Percentiles rank a stretch among this genome's conserved stretches.
These are phyloP conservation scores for Trichophyton verrucosum DNA, from an alignment of 2,329 filamentous ascomycete species.

Conservation along the genomic window DNA sequence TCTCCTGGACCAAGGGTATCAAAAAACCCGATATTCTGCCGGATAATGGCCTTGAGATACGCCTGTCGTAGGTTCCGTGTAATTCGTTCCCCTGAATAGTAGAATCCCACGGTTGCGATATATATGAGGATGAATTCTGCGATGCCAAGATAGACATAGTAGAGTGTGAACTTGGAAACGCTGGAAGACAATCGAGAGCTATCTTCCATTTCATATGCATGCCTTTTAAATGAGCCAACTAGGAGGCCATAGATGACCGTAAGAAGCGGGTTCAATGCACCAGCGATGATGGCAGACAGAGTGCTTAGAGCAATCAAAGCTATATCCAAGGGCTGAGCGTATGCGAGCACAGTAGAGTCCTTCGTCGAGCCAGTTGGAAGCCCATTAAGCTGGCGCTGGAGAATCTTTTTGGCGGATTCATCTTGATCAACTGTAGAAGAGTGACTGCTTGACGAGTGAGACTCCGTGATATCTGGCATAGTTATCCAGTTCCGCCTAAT, in stretches of 20 bases:
- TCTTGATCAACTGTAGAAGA: background rate
- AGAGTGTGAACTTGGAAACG: slow-evolving; percentile 15
- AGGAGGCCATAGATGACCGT: background rate
- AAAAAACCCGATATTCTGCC: slow-evolving; percentile 42
- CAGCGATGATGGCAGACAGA: slow-evolving; percentile 1
- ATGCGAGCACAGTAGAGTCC: background rate
- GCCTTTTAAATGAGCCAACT: background rate
- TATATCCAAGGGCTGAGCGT: slow-evolving; percentile 1
- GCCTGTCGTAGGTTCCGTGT: slow-evolving; percentile 45
- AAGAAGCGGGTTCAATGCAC: slow-evolving; percentile 8
- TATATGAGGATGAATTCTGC: slow-evolving; percentile 48
- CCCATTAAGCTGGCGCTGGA: slow-evolving; percentile 3
- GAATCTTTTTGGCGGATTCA: background rate
- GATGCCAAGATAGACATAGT: slow-evolving; percentile 46
- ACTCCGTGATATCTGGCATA: background rate
- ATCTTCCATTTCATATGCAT: slow-evolving; percentile 18
- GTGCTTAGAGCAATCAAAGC: slow-evolving; percentile 4
- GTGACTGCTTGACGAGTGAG: background rate
- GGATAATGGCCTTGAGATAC: slow-evolving; percentile 44
- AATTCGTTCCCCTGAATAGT: slow-evolving; percentile 45
- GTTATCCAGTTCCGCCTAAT: background rate
- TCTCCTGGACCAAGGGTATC: slow-evolving; percentile 36
- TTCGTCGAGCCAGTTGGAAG: background rate
- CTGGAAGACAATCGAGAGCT: background rate
- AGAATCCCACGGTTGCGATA: slow-evolving; percentile 47